Evolutionary conservation across 768 basidiomycete species (phyloP).

Genomic region (Obba rivulosa): DNA sequence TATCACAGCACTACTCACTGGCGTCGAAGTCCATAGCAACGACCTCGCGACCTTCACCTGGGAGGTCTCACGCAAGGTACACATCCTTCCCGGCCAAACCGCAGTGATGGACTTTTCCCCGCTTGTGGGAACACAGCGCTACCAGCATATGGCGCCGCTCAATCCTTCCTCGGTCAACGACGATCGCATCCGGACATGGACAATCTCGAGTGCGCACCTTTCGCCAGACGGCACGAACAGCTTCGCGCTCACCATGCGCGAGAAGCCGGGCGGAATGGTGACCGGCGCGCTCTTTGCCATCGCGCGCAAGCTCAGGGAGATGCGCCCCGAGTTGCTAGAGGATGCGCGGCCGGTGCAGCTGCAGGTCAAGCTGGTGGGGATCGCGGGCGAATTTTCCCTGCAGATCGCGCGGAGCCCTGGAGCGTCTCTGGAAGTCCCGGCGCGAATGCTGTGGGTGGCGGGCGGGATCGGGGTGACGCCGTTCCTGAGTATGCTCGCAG

Average conservation of each 20-base stretch:
- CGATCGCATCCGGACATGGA: constrained; percentile 63
- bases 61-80: constrained; percentile 27
- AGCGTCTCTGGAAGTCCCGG: constrained; percentile 1
- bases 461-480: constrained; percentile 65
- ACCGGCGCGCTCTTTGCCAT: constrained; percentile 52
- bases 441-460: constrained; percentile 49
- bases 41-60: constrained; percentile 55
- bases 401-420: constrained; percentile 8
- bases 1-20: constrained; percentile 30
- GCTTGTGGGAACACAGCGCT: constrained; percentile 41
- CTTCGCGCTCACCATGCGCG: constrained; percentile 50
- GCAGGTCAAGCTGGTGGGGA: constrained; percentile 42
- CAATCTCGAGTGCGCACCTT: constrained; percentile 38
- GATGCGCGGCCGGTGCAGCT: constrained; percentile 36
- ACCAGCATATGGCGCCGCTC: constrained; percentile 46
- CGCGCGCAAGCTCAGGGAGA: constrained; percentile 34
- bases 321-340: constrained; percentile 35
- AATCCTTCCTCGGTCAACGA: constrained; percentile 47
- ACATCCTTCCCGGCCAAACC: constrained; percentile 40
- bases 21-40: constrained; percentile 29
- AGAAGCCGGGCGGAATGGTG: constrained; percentile 48
- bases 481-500: constrained; percentile 48
- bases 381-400: constrained; percentile 48
- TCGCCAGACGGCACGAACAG: constrained; percentile 14
- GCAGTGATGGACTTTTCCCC: constrained; percentile 49